Percentiles rank a stretch among this genome's conserved stretches.
Conservation (phyloP, 1,139 yeast species). For the Geotrichum aggregatum region DNA sequence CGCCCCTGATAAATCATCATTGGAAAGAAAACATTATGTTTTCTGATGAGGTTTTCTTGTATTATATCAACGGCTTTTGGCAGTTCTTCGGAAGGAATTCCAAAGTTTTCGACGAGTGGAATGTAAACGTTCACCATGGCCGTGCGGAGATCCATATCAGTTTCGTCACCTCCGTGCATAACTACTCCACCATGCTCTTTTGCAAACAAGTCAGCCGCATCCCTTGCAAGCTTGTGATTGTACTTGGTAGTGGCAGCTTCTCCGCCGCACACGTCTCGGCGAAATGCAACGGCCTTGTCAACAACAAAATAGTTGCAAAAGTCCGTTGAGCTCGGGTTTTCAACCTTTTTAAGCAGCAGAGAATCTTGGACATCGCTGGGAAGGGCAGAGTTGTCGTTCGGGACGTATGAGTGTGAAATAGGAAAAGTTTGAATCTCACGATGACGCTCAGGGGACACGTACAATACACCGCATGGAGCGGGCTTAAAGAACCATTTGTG, state of each 20-base stretch:
- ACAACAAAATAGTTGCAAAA: constrained; percentile 38
- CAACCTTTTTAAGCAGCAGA: constrained; percentile 31
- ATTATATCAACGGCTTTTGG: constrained; percentile 12
- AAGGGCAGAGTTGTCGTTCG: constrained; percentile 13
- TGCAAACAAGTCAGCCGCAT: constrained; percentile 43
- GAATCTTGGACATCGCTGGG: background rate
- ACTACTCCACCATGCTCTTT: constrained; percentile 34
- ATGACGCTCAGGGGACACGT: constrained; percentile 54
- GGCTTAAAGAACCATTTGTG: constrained; percentile 71
- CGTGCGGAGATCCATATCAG: constrained; percentile 25
- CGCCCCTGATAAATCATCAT: constrained; percentile 43
- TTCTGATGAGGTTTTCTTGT: constrained; percentile 27
- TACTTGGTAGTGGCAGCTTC: constrained; percentile 51
- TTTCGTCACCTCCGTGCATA: constrained; percentile 31
- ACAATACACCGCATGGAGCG: constrained; percentile 55
- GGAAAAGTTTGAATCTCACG: constrained; percentile 55
- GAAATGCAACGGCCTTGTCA: constrained; percentile 49
- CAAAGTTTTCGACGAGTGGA: constrained; percentile 10
- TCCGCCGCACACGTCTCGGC: constrained; percentile 58
- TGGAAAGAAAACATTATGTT: constrained; percentile 49
- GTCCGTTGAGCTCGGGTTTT: constrained; percentile 40
- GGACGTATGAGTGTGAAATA: constrained; percentile 40
- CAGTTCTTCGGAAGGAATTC: constrained; percentile 8
- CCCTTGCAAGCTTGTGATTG: constrained; percentile 44
- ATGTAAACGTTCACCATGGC: background rate